Evolutionary conservation across 1,284 basidiomycete genomes (phyloP), one percentile per base, ranked within the genome.

Genomic region (Sphaerobolus stellatus): DNA sequence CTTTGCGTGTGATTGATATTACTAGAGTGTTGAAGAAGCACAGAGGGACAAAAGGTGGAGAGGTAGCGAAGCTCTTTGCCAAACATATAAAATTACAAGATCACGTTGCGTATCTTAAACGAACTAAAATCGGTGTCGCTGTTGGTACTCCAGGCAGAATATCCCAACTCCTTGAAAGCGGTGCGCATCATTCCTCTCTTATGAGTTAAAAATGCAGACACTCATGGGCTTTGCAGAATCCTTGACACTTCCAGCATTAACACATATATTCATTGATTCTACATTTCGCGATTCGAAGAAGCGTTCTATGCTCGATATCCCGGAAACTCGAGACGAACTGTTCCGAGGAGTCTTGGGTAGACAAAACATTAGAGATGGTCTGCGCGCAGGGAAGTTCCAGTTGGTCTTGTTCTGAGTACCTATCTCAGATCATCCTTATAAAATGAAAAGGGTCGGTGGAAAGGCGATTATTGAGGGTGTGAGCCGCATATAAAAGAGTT

Each of bases 31-130:
- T 92, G 58, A 88, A 80, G 68, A 79, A 72, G 57, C 74, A 91
- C 56, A 74, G 83, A 62, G 84, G 86, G 50, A 83, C 90, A 50
- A 91, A 89, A 68, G 84, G 89, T 55, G 88, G 86, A 27, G 88
- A 92, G 58, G 83, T 92, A 38, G 90, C 87, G 28, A 94, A 94
- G 67, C 77, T 92, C 30, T 94, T 94, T 63, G 88, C 91, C 43
- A 90, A 84, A 69, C 91, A 94, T 66, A 84, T 92, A 71, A 93
- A 92, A 71, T 75, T 94, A 41, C 75, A 84, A 51, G 86, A 92
- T 57, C 91, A 94, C 66, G 81, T 87, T 61, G 72, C 79, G 18
- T 90, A 90, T 71, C 74, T 94, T 61, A 79, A 79, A 66, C 78
- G 81, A 59, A 90, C 89, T 16, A 89, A 85, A 65, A 78, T 93